Evolutionary conservation across 2,329 filamentous ascomycete genomes (phyloP).

Genomic region (Claviceps humidiphila): DNA sequence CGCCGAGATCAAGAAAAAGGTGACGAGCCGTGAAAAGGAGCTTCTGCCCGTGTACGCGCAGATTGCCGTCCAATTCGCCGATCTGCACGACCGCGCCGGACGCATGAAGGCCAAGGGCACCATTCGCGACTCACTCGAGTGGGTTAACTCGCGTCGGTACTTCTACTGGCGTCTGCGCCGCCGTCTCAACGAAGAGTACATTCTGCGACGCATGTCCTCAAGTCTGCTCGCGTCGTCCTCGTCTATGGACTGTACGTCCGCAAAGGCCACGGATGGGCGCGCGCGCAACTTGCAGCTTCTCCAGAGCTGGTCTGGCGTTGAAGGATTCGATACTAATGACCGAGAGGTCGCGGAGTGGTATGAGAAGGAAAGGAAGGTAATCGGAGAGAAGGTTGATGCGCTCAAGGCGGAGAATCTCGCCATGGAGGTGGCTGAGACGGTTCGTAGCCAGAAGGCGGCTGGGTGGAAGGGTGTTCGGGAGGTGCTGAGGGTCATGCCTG

Average conservation of each 20-base stretch:
- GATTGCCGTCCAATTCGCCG: constrained; percentile 92
- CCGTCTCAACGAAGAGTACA: constrained; percentile 92
- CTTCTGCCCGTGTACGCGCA: constrained; percentile 88
- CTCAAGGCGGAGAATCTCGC: constrained; percentile 61
- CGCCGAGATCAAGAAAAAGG: constrained; percentile 68
- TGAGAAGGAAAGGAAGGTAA: constrained; percentile 77
- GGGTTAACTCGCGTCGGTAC: constrained; percentile 85
- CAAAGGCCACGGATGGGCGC: constrained; percentile 40
- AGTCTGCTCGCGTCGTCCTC: constrained; percentile 20
- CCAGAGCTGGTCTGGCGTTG: constrained; percentile 68
- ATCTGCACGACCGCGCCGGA: constrained; percentile 90
- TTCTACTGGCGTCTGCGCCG: constrained; percentile 99
- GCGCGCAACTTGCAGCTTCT: constrained; percentile 60
- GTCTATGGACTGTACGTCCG: constrained; percentile 17
- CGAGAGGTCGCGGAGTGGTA: constrained; percentile 85
- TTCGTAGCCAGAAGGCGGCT: constrained; percentile 44
- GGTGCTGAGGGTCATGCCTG: constrained; percentile 73
- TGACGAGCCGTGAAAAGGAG: constrained; percentile 73
- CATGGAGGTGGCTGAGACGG: constrained; percentile 30
- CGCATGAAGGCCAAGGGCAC: constrained; percentile 97
- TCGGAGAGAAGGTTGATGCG: constrained; percentile 72
- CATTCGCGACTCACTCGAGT: constrained; percentile 72
- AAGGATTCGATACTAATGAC: constrained; percentile 67
- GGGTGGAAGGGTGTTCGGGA: constrained; percentile 77
- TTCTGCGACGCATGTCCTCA: constrained; percentile 73